Evolutionary conservation across 75 land plant genomes (phyloP), one percentile per base, ranked within the genome.

Genomic region (Sequoiadendron giganteum): DNA sequence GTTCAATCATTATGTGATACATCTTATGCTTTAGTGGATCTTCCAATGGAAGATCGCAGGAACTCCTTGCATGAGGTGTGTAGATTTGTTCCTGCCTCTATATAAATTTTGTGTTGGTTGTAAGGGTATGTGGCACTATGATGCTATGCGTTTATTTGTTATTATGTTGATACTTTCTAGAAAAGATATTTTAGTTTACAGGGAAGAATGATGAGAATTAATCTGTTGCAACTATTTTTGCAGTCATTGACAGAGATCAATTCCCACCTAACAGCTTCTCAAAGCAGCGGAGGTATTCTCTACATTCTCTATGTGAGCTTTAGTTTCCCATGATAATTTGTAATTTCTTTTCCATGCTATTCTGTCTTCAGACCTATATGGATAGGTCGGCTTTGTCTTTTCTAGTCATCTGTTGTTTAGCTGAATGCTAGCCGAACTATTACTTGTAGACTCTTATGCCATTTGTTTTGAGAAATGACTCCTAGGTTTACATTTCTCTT

Each of bases 191-290:
- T 82, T 82, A 47, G 83, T 25, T 43, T 42, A 25, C 48, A 80
- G 10, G 11, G 21, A 82, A 45, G 30, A 75, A 34, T 75, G 84
- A n/a, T n/a, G 10, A 3, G 15, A 25, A 42, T 42, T 82, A 43
- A 43, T 11, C 48, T 45, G 3, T 45, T 82, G 48, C 84, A 45
- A 82, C 84, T 28, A 82, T 38, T 47, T 82, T n/a, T 86, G 65
- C 92, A 98, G 99, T 98, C 99, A 10, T 94, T 98, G 92, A 90
- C 85, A 76, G 99, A 97, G 88, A 93, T 98, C 87, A 98, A 98
- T 93, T 70, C 91, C 36, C 96, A 94, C 48, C 56, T 98, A 11
- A 86, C 92, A 86, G 91, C 86, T 88, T 92, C 99, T 85, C 94
- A 98, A 90, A 91, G 88, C 68, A 95, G 88, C 92, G 99, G 99